phyloP scores from a whole-genome alignment of 768 basidiomycete species.

The Macrolepiota fuliginosa region DNA sequence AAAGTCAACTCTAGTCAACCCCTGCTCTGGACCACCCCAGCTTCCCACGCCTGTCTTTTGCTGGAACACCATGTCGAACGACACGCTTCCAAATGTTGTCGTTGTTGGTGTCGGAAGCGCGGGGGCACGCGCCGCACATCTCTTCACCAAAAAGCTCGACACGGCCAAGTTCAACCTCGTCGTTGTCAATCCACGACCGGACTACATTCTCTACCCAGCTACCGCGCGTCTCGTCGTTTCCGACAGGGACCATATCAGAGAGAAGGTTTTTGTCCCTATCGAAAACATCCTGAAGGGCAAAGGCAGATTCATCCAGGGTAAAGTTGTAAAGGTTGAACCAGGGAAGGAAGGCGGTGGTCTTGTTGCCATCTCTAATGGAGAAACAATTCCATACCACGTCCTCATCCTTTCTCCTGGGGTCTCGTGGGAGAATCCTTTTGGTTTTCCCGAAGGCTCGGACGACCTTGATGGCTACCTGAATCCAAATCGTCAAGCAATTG shows the following conservation, averaged over 20 bases:
- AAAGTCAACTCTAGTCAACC: background rate
- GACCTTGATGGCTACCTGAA: slow-evolving; percentile 25
- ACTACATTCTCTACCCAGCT: slow-evolving; percentile 42
- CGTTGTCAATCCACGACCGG: slow-evolving; percentile 47
- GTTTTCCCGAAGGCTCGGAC: slow-evolving; percentile 23
- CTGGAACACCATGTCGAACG: background rate
- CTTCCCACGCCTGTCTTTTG: background rate
- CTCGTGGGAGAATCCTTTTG: slow-evolving; percentile 38
- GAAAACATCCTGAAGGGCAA: slow-evolving; percentile 46
- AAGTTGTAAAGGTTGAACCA: slow-evolving; percentile 23
- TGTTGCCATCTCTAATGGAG: slow-evolving; percentile 43
- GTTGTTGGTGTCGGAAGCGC: slow-evolving; percentile 54
- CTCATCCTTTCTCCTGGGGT: slow-evolving; percentile 55
- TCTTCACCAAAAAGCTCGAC: slow-evolving; percentile 47
- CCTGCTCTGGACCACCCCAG: background rate
- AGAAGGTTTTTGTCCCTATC: slow-evolving; percentile 37
- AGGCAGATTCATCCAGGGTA: slow-evolving; percentile 37
- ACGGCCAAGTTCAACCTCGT: slow-evolving; percentile 40
- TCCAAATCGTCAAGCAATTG: slow-evolving; percentile 26
- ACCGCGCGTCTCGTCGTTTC: slow-evolving; percentile 46
- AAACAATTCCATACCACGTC: slow-evolving; percentile 41
- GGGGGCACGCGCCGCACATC: slow-evolving; percentile 38
- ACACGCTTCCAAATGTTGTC: slow-evolving; percentile 32
- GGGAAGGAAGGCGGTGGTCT: slow-evolving; percentile 26
- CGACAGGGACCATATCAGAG: slow-evolving; percentile 29